phyloP scores from a whole-genome alignment of 768 basidiomycete genomes.

The Sarcomyxa edulis region DNA sequence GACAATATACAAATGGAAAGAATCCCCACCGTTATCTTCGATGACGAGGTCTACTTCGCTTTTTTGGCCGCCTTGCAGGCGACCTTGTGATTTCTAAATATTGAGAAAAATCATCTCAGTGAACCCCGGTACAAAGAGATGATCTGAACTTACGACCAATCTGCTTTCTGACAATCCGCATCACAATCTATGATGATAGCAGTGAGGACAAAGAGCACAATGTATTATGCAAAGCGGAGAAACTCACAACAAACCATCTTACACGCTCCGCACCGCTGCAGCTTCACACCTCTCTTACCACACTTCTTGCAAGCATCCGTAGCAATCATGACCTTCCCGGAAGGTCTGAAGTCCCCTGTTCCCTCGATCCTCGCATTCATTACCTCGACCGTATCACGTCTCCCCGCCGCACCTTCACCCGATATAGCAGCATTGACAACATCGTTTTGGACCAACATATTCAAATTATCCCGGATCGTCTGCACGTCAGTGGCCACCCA shows the following conservation, averaged over 20 bases:
- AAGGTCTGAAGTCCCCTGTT: too few species aligned
- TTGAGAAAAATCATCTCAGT: too few species aligned
- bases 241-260: slow-evolving; percentile 21
- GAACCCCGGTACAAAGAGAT: too few species aligned
- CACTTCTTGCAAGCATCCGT: slow-evolving; percentile 24
- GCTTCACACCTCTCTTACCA: slow-evolving; percentile 19
- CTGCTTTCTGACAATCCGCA: slow-evolving; percentile 18
- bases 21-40: too few species aligned
- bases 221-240: background rate
- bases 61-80: too few species aligned
- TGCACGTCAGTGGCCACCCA: slow-evolving; percentile 16
- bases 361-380: slow-evolving; percentile 14
- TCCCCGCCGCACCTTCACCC: slow-evolving; percentile 6
- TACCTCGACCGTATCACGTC: slow-evolving; percentile 18
- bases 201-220: background rate
- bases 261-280: slow-evolving; percentile 21
- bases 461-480: slow-evolving; percentile 18
- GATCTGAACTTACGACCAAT: too few species aligned
- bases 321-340: too few species aligned
- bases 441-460: slow-evolving; percentile 19
- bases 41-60: too few species aligned
- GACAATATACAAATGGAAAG: too few species aligned
- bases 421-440: slow-evolving; percentile 11
- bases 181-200: slow-evolving; percentile 14
- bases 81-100: too few species aligned